Conservation (phyloP, 164 flowering plant species). For the Liriodendron chinense region DNA sequence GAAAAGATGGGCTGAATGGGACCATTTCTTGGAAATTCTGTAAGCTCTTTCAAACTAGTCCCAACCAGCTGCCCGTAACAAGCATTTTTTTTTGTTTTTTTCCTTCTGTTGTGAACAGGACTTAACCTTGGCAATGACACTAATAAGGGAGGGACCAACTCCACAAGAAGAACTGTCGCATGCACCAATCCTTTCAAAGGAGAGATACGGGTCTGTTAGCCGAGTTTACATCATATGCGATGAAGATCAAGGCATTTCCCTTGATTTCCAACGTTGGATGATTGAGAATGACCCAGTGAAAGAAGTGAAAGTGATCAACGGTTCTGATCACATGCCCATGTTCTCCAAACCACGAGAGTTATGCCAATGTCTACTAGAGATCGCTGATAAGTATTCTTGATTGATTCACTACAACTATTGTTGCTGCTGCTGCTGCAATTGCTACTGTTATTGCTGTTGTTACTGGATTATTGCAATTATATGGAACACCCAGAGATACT, state of each 20-base stretch:
- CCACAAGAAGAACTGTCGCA: constrained; percentile 14
- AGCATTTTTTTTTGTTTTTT: too few relatives aligned
- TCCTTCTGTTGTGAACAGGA: constrained; percentile 16
- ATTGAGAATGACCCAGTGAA: constrained; percentile 14
- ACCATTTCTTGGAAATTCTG: too few relatives aligned
- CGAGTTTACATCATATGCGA: constrained; percentile 16
- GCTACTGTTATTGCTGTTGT: too few relatives aligned
- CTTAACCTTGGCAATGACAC: constrained; percentile 18
- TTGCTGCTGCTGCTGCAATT: too few relatives aligned
- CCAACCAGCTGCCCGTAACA: too few relatives aligned
- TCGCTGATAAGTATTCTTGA: constrained; percentile 9
- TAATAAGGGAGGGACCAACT: constrained; percentile 20
- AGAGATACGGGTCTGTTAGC: constrained; percentile 14
- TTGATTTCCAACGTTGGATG: constrained; percentile 21
- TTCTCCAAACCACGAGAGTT: constrained; percentile 20
- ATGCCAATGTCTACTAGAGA: constrained; percentile 11
- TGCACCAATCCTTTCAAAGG: constrained; percentile 12
- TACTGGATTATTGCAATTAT: too few relatives aligned
- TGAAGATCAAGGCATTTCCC: constrained; percentile 11
- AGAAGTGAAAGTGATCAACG: constrained; percentile 17
- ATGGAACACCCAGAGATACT: too few relatives aligned
- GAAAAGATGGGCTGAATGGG: too few relatives aligned
- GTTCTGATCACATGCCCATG: constrained; percentile 29
- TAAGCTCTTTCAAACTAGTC: too few relatives aligned
- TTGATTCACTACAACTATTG: not conserved